Evolutionary conservation across 768 basidiomycete species (phyloP).

Genomic region (Panaeolus papilionaceus): DNA sequence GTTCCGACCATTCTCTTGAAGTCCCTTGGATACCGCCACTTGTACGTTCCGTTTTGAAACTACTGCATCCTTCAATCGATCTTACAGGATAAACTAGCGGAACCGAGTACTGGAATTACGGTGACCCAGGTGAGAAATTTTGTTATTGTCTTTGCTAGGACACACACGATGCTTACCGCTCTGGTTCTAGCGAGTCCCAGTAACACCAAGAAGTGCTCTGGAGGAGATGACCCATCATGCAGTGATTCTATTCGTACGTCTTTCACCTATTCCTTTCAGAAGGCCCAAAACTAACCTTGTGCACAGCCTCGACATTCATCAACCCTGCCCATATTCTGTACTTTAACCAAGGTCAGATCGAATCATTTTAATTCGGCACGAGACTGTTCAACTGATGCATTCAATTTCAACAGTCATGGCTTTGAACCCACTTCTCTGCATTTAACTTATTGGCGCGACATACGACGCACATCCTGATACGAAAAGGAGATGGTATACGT

Average conservation of each 20-base stretch:
- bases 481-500: neutral
- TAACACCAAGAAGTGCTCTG: constrained; percentile 47
- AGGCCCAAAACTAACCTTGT: constrained; percentile 5
- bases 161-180: neutral
- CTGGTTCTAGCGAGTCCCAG: constrained; percentile 35
- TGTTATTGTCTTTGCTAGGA: neutral
- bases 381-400: neutral
- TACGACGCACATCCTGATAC: neutral
- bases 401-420: constrained; percentile 21
- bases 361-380: neutral
- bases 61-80: neutral
- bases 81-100: constrained; percentile 20
- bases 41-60: constrained; percentile 34
- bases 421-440: constrained; percentile 26
- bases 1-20: constrained; percentile 57
- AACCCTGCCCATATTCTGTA: constrained; percentile 53
- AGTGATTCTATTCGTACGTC: constrained; percentile 53
- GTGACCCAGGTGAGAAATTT: constrained; percentile 38
- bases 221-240: constrained; percentile 53
- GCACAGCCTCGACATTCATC: constrained; percentile 52
- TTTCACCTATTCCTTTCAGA: neutral
- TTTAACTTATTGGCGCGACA: constrained; percentile 12
- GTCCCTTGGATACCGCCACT: constrained; percentile 53
- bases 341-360: constrained; percentile 47
- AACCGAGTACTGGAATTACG: constrained; percentile 53